These are phyloP conservation scores for Lasiodiplodia hormozganensis DNA, from an alignment of 2,329 filamentous ascomycete genomes.

Conservation along the genomic window DNA sequence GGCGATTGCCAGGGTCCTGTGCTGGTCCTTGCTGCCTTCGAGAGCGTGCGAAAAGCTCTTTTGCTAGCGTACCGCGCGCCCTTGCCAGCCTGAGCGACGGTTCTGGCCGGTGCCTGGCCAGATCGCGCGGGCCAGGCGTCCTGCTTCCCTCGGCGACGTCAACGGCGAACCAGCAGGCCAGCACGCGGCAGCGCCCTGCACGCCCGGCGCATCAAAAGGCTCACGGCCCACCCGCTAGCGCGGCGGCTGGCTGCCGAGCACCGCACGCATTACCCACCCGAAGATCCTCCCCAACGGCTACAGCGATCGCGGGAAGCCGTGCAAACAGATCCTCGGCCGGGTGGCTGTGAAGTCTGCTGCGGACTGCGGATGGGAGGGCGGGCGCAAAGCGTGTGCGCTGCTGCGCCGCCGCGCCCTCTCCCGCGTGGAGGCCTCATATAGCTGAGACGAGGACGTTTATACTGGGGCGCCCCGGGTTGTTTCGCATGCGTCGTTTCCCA, in stretches of 20 bases:
- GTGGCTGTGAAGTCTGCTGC: background rate
- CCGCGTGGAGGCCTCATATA: constrained; percentile 7
- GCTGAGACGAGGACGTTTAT: constrained; percentile 18
- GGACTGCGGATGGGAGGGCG: constrained; percentile 3
- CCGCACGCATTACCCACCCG: constrained; percentile 9
- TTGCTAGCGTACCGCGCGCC: constrained; percentile 12
- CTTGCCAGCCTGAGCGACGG: background rate
- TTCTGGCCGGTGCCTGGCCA: constrained; percentile 10
- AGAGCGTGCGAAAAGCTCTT: constrained; percentile 7
- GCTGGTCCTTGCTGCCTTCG: constrained; percentile 7
- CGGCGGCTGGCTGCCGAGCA: constrained; percentile 2
- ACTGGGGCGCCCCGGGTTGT: constrained; percentile 19
- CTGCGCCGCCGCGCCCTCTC: constrained; percentile 13
- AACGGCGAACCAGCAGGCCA: constrained; percentile 1
- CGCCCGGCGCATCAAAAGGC: constrained; percentile 10
- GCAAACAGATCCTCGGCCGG: constrained; percentile 6
- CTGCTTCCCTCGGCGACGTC: constrained; percentile 1
- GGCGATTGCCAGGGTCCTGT: constrained; percentile 14
- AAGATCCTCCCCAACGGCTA: constrained; percentile 21
- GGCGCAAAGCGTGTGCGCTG: background rate
- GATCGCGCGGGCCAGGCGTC: constrained; percentile 4
- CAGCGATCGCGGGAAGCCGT: constrained; percentile 24
- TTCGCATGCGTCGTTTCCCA: constrained; percentile 21
- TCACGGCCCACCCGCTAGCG: constrained; percentile 17
- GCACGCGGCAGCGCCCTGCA: constrained; percentile 17